Evolutionary conservation across 1,284 basidiomycete species (phyloP), one percentile per base, ranked within the genome.

Genomic region (Apiotrichum montevideense): DNA sequence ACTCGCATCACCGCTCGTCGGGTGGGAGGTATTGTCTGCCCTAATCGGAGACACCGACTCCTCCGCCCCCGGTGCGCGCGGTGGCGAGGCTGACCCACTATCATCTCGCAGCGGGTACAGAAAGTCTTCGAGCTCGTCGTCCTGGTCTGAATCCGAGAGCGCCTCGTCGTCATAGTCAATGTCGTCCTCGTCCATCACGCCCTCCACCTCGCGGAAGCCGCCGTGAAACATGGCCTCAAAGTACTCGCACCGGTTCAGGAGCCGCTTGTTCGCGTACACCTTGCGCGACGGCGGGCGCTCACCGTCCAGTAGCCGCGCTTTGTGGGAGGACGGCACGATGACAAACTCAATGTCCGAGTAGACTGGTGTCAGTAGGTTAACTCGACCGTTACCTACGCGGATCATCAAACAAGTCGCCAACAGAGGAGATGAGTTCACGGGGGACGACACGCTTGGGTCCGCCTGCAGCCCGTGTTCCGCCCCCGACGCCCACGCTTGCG

Each of bases 341-440:
- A 89, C 76, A 63, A 91, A 91, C 71, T 87, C 85, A 35, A 90
- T 82, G 67, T 91, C 88, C 4, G 87, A 89, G 67, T 91, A 91
- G 11, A 83, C 73, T 41, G 37, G 5, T 40, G 14, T 51, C 34
- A 35, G 32, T 50, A 42, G 11, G 8, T 2, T 21, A 21, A 21
- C 21, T 21, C 21, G 21, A 21, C 21, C 21, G 21, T 21, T 11
- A 66, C 74, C 60, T 51, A 76, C 73, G 40, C 14, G 68, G 87
- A 68, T 92, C 87, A 64, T 92, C 86, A 6, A 92, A 79, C 40
- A 92, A 77, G 29, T 80, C 78, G 6, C 89, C 89, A 47, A 91
- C 80, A 3, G 85, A 83, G 58, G 85, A 59, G 15, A 75, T 59
- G 35, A 75, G 58, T 32, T 69, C 66, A 29, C 64, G 66, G 9